Evolutionary conservation across 768 basidiomycete genomes (phyloP).

Genomic region (Hypholoma fasciculare): DNA sequence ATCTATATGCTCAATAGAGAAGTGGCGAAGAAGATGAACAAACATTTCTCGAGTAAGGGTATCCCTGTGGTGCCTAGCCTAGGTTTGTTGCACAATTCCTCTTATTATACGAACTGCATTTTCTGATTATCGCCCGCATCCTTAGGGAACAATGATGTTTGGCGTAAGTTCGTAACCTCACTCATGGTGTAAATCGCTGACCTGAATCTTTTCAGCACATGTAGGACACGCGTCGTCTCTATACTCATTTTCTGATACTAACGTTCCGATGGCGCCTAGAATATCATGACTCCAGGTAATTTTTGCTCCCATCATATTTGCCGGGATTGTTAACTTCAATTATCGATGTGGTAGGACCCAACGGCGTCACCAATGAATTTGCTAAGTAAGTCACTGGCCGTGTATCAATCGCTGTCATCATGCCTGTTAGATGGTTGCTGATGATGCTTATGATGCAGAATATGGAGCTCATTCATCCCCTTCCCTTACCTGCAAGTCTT

Average conservation of each 20-base stretch:
- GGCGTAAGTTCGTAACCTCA: constrained; percentile 55
- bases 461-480: constrained; percentile 84
- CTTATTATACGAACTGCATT: not conserved
- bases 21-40: constrained; percentile 68
- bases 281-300: constrained; percentile 64
- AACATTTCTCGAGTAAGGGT: constrained; percentile 66
- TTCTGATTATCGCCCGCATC: constrained; percentile 1
- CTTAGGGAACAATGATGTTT: constrained; percentile 89
- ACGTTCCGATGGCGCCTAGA: constrained; percentile 31
- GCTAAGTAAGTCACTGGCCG: constrained; percentile 49
- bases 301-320: not conserved
- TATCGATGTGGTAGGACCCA: constrained; percentile 48
- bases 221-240: constrained; percentile 31
- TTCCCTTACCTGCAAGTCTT: constrained; percentile 79
- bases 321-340: not conserved
- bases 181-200: constrained; percentile 13
- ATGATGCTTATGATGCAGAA: constrained; percentile 36
- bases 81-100: constrained; percentile 40
- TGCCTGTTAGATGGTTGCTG: not conserved
- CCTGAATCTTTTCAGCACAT: constrained; percentile 47
- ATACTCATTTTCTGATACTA: constrained; percentile 6
- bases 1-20: constrained; percentile 75
- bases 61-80: constrained; percentile 83
- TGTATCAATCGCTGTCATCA: not conserved
- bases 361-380: constrained; percentile 67